phyloP scores from a whole-genome alignment of 306 rosid species.

The Heteromeles arbutifolia region DNA sequence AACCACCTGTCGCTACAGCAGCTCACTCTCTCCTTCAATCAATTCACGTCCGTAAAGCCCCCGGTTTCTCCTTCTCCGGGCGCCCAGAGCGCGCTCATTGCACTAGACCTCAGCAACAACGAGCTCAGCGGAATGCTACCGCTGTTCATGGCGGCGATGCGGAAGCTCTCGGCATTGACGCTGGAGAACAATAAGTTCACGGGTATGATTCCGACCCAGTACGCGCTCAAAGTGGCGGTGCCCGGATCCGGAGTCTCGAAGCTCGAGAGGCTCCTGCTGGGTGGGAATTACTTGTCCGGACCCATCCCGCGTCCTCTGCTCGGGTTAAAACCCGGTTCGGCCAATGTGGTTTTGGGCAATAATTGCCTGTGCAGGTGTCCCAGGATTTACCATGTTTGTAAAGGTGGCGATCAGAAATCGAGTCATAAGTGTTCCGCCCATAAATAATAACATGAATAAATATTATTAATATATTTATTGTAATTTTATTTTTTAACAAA shows the following conservation, averaged over 20 bases:
- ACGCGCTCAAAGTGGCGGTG: slow-evolving; percentile 56
- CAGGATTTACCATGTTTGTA: slow-evolving; percentile 57
- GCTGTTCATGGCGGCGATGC: slow-evolving; percentile 49
- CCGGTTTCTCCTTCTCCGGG: slow-evolving; percentile 7
- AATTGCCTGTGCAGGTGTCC: slow-evolving; percentile 78
- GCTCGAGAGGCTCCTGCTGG: slow-evolving; percentile 55
- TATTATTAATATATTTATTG: not conserved
- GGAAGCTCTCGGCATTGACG: slow-evolving; percentile 67
- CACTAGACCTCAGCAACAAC: slow-evolving; percentile 72
- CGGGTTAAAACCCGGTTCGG: slow-evolving; percentile 50
- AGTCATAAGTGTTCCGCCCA: slow-evolving; percentile 37
- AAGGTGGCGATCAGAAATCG: slow-evolving; percentile 68
- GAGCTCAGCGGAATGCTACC: slow-evolving; percentile 49
- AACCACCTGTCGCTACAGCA: slow-evolving; percentile 64
- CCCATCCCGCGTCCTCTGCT: slow-evolving; percentile 53
- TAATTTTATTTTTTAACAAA: not conserved
- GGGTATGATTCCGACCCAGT: slow-evolving; percentile 68
- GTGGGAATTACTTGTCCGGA: slow-evolving; percentile 69
- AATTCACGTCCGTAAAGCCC: slow-evolving; percentile 33
- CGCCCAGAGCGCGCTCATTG: slow-evolving; percentile 39
- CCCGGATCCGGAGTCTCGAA: slow-evolving; percentile 43
- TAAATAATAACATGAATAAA: not conserved
- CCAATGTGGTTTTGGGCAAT: slow-evolving; percentile 47
- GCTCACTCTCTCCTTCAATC: slow-evolving; percentile 59
- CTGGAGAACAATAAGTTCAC: slow-evolving; percentile 59